Conservation (phyloP, 1,284 basidiomycete species). For the Cerioporus squamosus region DNA sequence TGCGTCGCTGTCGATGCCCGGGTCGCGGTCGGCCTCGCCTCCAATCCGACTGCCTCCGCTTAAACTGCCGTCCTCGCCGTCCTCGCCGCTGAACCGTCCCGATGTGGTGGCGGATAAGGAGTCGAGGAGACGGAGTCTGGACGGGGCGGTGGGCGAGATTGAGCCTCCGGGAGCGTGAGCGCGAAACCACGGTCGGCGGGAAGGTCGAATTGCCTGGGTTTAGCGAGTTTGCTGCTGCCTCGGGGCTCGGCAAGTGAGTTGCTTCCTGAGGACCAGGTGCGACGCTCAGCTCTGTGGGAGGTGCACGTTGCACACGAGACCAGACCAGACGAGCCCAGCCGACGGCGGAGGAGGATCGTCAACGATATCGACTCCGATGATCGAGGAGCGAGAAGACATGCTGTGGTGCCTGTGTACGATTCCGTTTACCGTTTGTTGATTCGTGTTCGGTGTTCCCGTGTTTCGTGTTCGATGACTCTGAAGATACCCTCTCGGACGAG, state of each 20-base stretch:
- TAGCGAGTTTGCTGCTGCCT: constrained; percentile 63
- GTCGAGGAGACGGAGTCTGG: constrained; percentile 23
- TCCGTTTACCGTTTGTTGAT: neutral
- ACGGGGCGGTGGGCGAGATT: constrained; percentile 28
- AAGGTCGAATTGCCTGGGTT: constrained; percentile 59
- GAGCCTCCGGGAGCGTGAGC: constrained; percentile 22
- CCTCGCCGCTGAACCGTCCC: constrained; percentile 30
- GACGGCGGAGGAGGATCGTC: neutral
- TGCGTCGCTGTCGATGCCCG: constrained; percentile 48
- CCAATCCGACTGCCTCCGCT: constrained; percentile 74
- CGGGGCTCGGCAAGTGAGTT: constrained; percentile 29
- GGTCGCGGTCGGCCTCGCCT: constrained; percentile 62
- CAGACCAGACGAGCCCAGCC: too few species aligned
- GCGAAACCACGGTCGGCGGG: constrained; percentile 17
- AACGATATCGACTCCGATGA: neutral
- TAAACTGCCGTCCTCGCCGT: constrained; percentile 44
- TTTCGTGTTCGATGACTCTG: neutral
- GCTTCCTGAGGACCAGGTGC: neutral
- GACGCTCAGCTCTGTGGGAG: neutral
- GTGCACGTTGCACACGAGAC: too few species aligned
- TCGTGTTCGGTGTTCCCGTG: neutral
- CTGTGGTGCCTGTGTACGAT: neutral
- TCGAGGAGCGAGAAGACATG: neutral
- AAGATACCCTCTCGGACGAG: neutral
- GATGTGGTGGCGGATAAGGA: constrained; percentile 15